Percentiles rank a stretch among this genome's conserved stretches.
Evolutionary conservation across 441 rosid genomes (phyloP).

Genomic region (Populus tomentosa): DNA sequence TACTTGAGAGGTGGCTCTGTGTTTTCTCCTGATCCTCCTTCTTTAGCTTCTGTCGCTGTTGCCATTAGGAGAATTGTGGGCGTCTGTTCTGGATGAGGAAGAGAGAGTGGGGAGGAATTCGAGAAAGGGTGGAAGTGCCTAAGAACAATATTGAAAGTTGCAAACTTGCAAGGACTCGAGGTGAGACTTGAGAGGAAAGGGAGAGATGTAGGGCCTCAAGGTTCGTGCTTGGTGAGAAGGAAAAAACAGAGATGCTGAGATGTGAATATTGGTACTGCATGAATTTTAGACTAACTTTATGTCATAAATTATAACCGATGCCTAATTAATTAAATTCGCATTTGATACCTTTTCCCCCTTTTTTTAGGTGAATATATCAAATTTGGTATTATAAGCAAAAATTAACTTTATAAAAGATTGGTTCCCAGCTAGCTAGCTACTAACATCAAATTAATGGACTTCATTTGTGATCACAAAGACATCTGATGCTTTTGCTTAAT

Average conservation of each 20-base stretch:
- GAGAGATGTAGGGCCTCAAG: neutral
- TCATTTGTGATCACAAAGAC: neutral
- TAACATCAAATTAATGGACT: neutral
- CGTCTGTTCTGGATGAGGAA: neutral
- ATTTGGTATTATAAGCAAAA: neutral
- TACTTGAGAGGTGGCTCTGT: constrained; percentile 35
- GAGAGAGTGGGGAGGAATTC: neutral
- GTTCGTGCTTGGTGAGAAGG: neutral
- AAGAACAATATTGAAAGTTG: neutral
- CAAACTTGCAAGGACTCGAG: neutral
- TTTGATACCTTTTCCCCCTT: neutral
- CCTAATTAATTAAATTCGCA: neutral
- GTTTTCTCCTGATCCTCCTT: constrained; percentile 26
- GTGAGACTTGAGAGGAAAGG: neutral
- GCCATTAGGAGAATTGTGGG: constrained; percentile 27
- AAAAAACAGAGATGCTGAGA: neutral
- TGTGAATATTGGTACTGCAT: neutral
- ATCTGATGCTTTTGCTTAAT: neutral
- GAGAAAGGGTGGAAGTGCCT: neutral
- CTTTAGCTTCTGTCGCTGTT: constrained; percentile 3
- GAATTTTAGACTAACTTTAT: neutral
- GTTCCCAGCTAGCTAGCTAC: neutral
- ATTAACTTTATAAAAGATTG: neutral
- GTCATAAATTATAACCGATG: neutral
- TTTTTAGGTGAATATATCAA: neutral